A percentile compares a stretch with the other conserved stretches of the same genome.
These are phyloP conservation scores for Tagetes erecta DNA, from an alignment of 129 eudicot genomes.

Conservation along the genomic window DNA sequence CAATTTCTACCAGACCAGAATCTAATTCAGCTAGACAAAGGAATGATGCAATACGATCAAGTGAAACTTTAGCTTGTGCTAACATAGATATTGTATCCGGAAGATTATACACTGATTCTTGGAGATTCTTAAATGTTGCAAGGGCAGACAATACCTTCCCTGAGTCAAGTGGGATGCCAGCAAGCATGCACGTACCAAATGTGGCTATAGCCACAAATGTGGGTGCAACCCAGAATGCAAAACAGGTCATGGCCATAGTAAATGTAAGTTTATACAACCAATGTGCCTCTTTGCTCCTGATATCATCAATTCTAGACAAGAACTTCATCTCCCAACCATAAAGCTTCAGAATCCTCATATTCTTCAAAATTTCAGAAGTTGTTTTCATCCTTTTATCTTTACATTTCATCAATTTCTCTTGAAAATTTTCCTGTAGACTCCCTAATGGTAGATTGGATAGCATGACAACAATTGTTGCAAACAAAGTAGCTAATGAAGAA, in stretches of 20 bases:
- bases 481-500: constrained; percentile 60
- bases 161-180: constrained; percentile 74
- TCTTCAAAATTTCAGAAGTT: constrained; percentile 82
- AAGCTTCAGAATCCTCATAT: constrained; percentile 91
- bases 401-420: constrained; percentile 70
- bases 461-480: constrained; percentile 65
- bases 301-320: constrained; percentile 57
- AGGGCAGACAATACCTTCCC: constrained; percentile 83
- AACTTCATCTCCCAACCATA: constrained; percentile 98
- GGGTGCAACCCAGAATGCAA: constrained; percentile 75
- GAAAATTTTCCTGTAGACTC: constrained; percentile 56
- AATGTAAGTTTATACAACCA: constrained; percentile 59
- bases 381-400: constrained; percentile 90
- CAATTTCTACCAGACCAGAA: constrained; percentile 50
- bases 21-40: constrained; percentile 64
- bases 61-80: constrained; percentile 78
- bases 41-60: constrained; percentile 71
- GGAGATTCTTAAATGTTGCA: constrained; percentile 85
- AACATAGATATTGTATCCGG: constrained; percentile 70
- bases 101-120: constrained; percentile 62
- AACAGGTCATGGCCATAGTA: constrained; percentile 43
- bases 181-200: constrained; percentile 64
- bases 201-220: constrained; percentile 68
- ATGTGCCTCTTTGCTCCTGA: constrained; percentile 55
- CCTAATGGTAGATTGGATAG: constrained; percentile 71